Base-by-base conservation (phyloP, 495 filamentous ascomycete genomes). In the Hypoxylon rickii region DNA sequence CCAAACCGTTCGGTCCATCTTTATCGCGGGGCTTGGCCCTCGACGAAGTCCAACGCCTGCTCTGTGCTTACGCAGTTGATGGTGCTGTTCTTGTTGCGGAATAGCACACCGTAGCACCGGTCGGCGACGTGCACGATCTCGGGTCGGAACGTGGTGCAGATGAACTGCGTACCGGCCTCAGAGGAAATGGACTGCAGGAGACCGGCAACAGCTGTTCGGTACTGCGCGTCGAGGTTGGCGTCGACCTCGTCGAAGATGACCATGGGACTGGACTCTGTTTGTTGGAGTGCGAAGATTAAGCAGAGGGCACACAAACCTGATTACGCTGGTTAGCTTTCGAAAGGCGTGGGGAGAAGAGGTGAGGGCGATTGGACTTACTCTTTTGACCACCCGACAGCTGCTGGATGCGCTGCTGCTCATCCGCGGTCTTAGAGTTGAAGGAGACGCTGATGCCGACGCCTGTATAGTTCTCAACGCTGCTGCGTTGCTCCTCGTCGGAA, bases 221-320 rank as follows among this genome's bases (percentile, higher is more conserved):
- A 98, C 73, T 97, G 94, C 6, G 92, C 92, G 72, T 99, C 94
- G 16, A 99, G 83, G 69, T 97, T 97, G 67, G 94, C 94, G 70
- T 99, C 94, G 65, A 99, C 96, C 75, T 99, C 94, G 69, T 99
- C 94, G 58, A 99, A 99, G 57, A 99, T 89, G 73, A 97, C 96
- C 76, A 99, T 97, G 10, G 94, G 94, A 13, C 92, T 93, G 4
- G 95, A 94, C 63, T 97, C 94, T 64, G 94, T 96, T 59, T 91
- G 89, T 65, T 99, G 94, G 70, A 99, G 96, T n/a, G 94, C 94
- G 69, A 99, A 97, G 57, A 99, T 90, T 41, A 99, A 83, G 47
- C 93, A 93, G 42, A 99, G 84, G 11, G 94, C 94, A 73, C 93
- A 96, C 53, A 96, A 79, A 85, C 90, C 89, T 93, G 49, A 44